Evolutionary conservation across 1,139 yeast species (phyloP).

Genomic region (Geotrichum candidum): DNA sequence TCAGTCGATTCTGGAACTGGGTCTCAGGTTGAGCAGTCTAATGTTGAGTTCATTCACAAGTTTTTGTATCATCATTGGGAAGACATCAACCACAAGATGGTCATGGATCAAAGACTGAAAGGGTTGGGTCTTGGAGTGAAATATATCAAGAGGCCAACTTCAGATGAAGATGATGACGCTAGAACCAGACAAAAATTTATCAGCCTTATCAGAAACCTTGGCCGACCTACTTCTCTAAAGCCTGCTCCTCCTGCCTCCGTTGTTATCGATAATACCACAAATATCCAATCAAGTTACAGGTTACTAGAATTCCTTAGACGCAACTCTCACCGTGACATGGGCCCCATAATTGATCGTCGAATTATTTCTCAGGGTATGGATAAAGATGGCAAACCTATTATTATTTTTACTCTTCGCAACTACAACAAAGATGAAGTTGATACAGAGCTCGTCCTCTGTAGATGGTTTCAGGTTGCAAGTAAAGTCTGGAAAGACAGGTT

Average conservation of each 20-base stretch:
- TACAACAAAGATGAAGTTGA: conserved; percentile 44
- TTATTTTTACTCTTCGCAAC: conserved; percentile 49
- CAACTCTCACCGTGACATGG: conserved; percentile 52
- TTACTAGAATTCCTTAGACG: conserved; percentile 71
- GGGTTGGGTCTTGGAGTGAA: conserved; percentile 23
- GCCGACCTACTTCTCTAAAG: conserved; percentile 22
- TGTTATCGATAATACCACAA: background rate
- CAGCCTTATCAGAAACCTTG: conserved; percentile 25
- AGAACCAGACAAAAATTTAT: conserved; percentile 22
- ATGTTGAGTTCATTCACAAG: conserved; percentile 44
- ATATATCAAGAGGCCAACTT: background rate
- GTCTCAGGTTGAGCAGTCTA: conserved; percentile 25
- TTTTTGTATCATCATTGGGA: conserved; percentile 59
- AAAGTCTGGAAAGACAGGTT: conserved; percentile 71
- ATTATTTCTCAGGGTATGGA: conserved; percentile 60
- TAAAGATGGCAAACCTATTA: conserved; percentile 66
- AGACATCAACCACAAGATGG: conserved; percentile 37
- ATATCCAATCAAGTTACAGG: conserved; percentile 26
- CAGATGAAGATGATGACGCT: conserved; percentile 21
- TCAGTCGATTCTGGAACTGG: background rate
- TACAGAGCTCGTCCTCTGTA: conserved; percentile 52
- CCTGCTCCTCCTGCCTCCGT: background rate
- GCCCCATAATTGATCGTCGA: conserved; percentile 41
- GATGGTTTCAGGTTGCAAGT: conserved; percentile 60
- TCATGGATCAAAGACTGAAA: conserved; percentile 25